Base-by-base conservation (phyloP, 495 filamentous ascomycete genomes). In the Chaetomidium leptoderma region DNA sequence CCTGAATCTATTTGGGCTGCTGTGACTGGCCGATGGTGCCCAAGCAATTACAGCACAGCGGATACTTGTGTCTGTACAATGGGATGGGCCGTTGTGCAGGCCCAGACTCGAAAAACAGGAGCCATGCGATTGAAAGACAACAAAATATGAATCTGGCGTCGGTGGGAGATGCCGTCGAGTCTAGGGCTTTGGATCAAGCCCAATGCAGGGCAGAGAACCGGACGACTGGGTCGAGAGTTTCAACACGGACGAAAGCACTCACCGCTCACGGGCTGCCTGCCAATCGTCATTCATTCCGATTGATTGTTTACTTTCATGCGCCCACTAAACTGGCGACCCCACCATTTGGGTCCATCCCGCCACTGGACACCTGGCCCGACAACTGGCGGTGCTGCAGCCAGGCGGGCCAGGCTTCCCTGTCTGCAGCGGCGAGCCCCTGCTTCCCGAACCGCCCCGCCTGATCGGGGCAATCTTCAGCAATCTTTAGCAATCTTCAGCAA, bases 11-110 rank as follows among this genome's bases (percentile, higher is more conserved):
- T 66, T 65, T 63, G 62, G 61, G 56, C 63, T 35, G 59, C 55
- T 69, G 39, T 64, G 61, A 71, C 55, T 68, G 69, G 69, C 49
- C 43, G 42, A 55, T 56, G 63, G 58, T 57, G 61, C 59, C 63
- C 61, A 33, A 44, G 45, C 44, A 53, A 57, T 46, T 23, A 27
- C 21, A 46, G 27, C 19, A 54, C 9, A 26, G 23, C 23, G 30
- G 21, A 26, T 16, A 44, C 17, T 7, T 6, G 27, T 16, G 16
- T 5, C 3, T 7, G 32, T 32, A 50, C 50, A 52, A 39, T 47
- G 49, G 57, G 42, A 35, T 55, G 58, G 33, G 24, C 48, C 48
- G 23, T 13, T 24, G 2, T 48, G 17, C 45, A n/a, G n/a, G 36
- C 17, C 30, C 35, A 36, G 33, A 49, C 32, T 50, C 30, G 9